A percentile compares a stretch with the other conserved stretches of the same genome.
These are phyloP conservation scores for Didymosphaeria variabile DNA, from an alignment of 2,329 filamentous ascomycete genomes.

Conservation along the genomic window DNA sequence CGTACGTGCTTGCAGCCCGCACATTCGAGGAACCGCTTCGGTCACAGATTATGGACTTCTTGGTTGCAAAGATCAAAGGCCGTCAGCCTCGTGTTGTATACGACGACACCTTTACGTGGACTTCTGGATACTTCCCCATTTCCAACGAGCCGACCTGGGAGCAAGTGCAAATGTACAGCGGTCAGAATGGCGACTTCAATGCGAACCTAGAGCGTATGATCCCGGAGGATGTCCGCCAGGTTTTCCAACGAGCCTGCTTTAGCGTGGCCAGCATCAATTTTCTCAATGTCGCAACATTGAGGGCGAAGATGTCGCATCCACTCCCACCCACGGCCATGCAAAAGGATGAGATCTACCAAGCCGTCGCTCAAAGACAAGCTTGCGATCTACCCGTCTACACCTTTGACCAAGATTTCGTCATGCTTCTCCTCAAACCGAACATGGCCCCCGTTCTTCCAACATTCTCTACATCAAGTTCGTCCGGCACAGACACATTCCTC, in stretches of 20 bases:
- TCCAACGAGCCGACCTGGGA: slow-evolving; percentile 29
- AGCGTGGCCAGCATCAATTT: slow-evolving; percentile 36
- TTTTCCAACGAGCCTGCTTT: slow-evolving; percentile 39
- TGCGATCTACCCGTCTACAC: slow-evolving; percentile 29
- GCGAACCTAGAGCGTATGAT: slow-evolving; percentile 32
- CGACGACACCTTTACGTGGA: slow-evolving; percentile 28
- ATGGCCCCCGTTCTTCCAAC: slow-evolving; percentile 12
- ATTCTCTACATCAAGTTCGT: background rate
- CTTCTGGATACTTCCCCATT: slow-evolving; percentile 39
- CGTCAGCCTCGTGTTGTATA: slow-evolving; percentile 21
- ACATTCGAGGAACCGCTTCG: slow-evolving; percentile 37
- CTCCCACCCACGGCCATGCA: slow-evolving; percentile 27
- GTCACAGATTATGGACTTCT: slow-evolving; percentile 33
- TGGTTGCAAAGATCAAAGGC: slow-evolving; percentile 37
- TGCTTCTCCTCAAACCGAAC: slow-evolving; percentile 31
- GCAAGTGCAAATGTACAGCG: slow-evolving; percentile 34
- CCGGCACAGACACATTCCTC: background rate
- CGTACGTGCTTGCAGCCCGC: slow-evolving; percentile 38
- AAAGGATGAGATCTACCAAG: slow-evolving; percentile 34
- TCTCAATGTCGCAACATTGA: slow-evolving; percentile 28
- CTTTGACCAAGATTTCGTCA: slow-evolving; percentile 40
- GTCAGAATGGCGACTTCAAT: slow-evolving; percentile 31
- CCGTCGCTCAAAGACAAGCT: slow-evolving; percentile 29
- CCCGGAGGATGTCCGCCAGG: slow-evolving; percentile 30
- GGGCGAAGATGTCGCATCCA: slow-evolving; percentile 20